A percentile compares a stretch with the other conserved stretches of the same genome.
These are phyloP conservation scores for Hyphopichia buzzinii DNA, from an alignment of 1,139 yeast genomes.

Conservation along the genomic window DNA sequence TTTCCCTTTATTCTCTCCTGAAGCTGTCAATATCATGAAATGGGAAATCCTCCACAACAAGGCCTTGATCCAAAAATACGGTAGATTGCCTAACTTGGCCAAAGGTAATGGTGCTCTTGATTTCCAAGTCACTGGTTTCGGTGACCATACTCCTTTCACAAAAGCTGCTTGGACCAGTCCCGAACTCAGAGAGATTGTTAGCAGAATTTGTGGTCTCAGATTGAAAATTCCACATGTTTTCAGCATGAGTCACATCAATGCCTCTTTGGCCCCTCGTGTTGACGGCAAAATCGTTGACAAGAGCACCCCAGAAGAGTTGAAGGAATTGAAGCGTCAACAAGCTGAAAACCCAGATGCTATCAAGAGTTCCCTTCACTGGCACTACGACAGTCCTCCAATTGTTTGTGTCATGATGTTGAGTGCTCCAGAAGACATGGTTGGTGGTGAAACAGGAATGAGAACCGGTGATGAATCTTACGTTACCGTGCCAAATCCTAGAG, in stretches of 20 bases:
- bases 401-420: constrained; percentile 35
- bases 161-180: constrained; percentile 17
- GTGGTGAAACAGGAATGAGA: constrained; percentile 32
- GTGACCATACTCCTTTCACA: constrained; percentile 24
- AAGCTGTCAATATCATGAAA: constrained; percentile 31
- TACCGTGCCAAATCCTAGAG: constrained; percentile 12
- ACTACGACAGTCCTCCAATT: constrained; percentile 30
- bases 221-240: constrained; percentile 24
- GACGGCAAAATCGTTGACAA: constrained; percentile 12
- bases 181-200: constrained; percentile 18
- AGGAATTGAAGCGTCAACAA: constrained; percentile 9
- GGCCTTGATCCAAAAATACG: constrained; percentile 20
- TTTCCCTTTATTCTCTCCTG: constrained; percentile 28
- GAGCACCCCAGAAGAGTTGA: constrained; percentile 9
- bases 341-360: constrained; percentile 15
- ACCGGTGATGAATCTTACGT: constrained; percentile 21
- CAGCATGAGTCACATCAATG: constrained; percentile 29
- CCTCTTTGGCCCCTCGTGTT: constrained; percentile 24
- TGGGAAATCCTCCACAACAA: constrained; percentile 28
- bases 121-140: constrained; percentile 31
- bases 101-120: constrained; percentile 23
- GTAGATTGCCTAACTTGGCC: constrained; percentile 26
- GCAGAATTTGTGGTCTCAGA: constrained; percentile 21
- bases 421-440: constrained; percentile 30
- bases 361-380: constrained; percentile 27